Conservation (phyloP, 345 rosid species). For the Lenwebbia sp. region DNA sequence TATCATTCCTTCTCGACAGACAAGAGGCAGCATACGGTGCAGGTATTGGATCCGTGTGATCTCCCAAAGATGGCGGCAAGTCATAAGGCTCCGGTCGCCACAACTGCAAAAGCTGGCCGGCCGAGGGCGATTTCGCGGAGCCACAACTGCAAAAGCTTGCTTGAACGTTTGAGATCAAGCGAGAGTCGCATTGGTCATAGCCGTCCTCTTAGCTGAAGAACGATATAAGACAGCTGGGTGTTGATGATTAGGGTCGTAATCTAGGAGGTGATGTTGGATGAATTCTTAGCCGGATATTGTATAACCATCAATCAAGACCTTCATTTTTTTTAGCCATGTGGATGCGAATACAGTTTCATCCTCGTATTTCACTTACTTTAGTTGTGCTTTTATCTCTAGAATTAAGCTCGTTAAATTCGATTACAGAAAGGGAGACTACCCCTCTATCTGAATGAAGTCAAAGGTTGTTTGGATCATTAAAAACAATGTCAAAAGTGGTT, state of each 20-base stretch:
- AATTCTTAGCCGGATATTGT: not conserved
- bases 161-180: not conserved
- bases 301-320: not conserved
- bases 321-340: not conserved
- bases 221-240: not conserved
- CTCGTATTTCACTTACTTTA: not conserved
- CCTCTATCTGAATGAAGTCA: no score
- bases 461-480: no score
- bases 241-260: not conserved
- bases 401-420: no score
- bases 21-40: not conserved
- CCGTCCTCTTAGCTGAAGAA: not conserved
- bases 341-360: not conserved
- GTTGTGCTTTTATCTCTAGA: no score
- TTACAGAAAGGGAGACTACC: no score
- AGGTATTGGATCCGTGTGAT: not conserved
- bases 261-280: not conserved
- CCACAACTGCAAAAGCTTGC: not conserved
- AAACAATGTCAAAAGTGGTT: no score
- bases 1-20: not conserved
- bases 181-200: not conserved
- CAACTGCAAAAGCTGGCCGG: not conserved
- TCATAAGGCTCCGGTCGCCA: not conserved
- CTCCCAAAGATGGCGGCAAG: not conserved
- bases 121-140: not conserved